A percentile compares a stretch with the other conserved stretches of the same genome.
Evolutionary conservation across 1,139 yeast genomes (phyloP).

Genomic region (Yamadazyma trypodendri): DNA sequence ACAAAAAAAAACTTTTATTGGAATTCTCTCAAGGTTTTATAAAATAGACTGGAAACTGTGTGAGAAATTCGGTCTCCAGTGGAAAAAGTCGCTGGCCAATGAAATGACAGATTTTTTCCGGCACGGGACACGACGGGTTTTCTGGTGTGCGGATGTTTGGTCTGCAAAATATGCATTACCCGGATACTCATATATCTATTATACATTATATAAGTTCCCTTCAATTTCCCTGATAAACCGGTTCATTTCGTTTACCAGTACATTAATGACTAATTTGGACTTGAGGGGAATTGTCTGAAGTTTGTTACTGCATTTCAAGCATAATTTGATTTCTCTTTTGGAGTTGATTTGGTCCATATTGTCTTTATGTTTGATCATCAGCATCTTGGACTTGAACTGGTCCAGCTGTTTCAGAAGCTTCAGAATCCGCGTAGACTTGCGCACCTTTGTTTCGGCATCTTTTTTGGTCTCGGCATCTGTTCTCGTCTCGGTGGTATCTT

Average conservation of each 20-base stretch:
- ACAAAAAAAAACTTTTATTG: constrained; percentile 12
- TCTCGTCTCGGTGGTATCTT: neutral
- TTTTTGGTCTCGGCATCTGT: neutral
- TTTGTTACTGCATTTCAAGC: constrained; percentile 21
- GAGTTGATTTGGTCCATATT: constrained; percentile 22
- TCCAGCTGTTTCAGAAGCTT: constrained; percentile 6
- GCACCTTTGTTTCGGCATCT: constrained; percentile 1
- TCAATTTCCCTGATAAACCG: constrained; percentile 8
- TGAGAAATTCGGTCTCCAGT: constrained; percentile 12
- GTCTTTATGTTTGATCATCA: constrained; percentile 12
- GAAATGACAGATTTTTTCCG: constrained; percentile 2
- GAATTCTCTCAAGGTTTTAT: constrained; percentile 10
- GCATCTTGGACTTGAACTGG: constrained; percentile 10
- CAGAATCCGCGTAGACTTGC: constrained; percentile 9
- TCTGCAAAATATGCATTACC: neutral
- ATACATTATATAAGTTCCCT: neutral
- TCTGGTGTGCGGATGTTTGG: constrained; percentile 2
- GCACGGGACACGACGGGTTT: constrained; percentile 11
- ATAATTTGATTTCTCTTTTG: constrained; percentile 19
- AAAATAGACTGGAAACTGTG: constrained; percentile 6
- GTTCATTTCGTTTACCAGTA: constrained; percentile 11
- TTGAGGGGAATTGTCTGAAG: constrained; percentile 8
- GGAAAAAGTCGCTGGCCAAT: constrained; percentile 8
- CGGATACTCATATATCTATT: neutral
- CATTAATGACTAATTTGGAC: constrained; percentile 10